Base-by-base conservation (phyloP, 2,329 filamentous ascomycete genomes). In the Fusarium falciforme region DNA sequence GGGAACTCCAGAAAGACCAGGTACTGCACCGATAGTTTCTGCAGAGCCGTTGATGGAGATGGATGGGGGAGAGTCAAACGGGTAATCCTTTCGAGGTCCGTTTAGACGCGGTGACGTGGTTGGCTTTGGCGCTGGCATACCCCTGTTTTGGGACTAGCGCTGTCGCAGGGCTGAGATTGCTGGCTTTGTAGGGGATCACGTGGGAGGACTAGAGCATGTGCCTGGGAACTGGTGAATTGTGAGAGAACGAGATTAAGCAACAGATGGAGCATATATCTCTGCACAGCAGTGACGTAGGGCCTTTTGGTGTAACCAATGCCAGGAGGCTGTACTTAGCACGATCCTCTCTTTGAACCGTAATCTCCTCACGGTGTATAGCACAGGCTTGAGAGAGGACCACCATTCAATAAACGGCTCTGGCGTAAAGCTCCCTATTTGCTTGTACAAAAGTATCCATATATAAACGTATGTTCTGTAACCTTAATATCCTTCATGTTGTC, bases 11-110 rank as follows among this genome's bases (percentile, higher is more conserved):
- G 44, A 36, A 63, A 49, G 29, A 31, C 10, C 14, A 36, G 42
- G 57, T 54, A 35, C 16, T 35, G 40, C 57, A 35, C 16, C 38
- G 52, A 57, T 33, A 52, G 47, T 71, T 31, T 60, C 64, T 61
- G 58, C 29, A 17, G 42, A n/a, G 33, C 57, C 22, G 68, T 74
- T 71, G 64, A 68, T 66, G 58, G 54, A 29, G 31, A 33, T 57
- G 47, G 47, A 54, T 29, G 9, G 71, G 68, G 66, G 33, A 68
- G 65, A 58, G 66, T 75, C 64, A 75, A 76, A 78, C 61, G 67
- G 78, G 77, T 60, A 79, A 75, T 67, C 70, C 75, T 76, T 79
- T 79, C 75, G 73, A 79, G 77, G 54, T 67, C 64, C 38, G 44
- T 33, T 63, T 55, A 35, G 40, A 49, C 25, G 27, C 42, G 40